These are phyloP conservation scores for Galerina marginata DNA, from an alignment of 768 basidiomycete species.

Conservation along the genomic window DNA sequence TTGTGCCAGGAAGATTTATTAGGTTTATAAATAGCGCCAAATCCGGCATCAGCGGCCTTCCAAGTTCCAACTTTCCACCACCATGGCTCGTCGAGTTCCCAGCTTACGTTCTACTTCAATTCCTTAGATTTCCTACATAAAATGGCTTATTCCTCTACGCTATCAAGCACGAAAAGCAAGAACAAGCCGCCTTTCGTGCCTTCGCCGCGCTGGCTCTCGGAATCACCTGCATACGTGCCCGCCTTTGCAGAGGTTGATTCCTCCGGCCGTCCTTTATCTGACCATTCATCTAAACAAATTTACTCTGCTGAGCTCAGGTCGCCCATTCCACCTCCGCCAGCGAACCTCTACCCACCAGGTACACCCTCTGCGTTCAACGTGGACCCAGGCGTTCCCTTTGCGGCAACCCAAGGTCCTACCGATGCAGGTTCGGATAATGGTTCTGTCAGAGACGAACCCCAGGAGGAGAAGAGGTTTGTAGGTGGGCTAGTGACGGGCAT, in stretches of 20 bases:
- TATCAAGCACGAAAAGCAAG: conserved; percentile 2
- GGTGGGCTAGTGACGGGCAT: conserved; percentile 39
- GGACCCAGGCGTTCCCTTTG: conserved; percentile 28
- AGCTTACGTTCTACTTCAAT: no score
- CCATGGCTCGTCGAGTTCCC: no score
- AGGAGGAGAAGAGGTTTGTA: conserved; percentile 20
- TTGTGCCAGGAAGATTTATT: no score
- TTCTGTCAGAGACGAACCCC: conserved; percentile 4
- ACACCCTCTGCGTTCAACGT: conserved; percentile 23
- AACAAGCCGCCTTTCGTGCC: conserved; percentile 1
- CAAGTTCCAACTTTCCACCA: no score
- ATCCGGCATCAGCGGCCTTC: no score
- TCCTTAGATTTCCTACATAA: no score
- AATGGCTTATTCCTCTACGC: neutral
- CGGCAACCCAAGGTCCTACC: conserved; percentile 24
- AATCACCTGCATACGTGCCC: conserved; percentile 4
- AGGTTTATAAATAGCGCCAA: no score
- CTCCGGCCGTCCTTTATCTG: neutral
- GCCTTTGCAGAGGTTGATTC: neutral
- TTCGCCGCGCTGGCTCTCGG: conserved; percentile 1
- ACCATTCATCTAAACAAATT: no score
- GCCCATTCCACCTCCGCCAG: conserved; percentile 27
- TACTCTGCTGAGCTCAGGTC: conserved; percentile 13
- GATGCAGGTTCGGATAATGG: conserved; percentile 10
- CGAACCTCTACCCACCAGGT: conserved; percentile 21